phyloP scores from a whole-genome alignment of 108 stramenopile species.

The Parietichytrium sp. region DNA sequence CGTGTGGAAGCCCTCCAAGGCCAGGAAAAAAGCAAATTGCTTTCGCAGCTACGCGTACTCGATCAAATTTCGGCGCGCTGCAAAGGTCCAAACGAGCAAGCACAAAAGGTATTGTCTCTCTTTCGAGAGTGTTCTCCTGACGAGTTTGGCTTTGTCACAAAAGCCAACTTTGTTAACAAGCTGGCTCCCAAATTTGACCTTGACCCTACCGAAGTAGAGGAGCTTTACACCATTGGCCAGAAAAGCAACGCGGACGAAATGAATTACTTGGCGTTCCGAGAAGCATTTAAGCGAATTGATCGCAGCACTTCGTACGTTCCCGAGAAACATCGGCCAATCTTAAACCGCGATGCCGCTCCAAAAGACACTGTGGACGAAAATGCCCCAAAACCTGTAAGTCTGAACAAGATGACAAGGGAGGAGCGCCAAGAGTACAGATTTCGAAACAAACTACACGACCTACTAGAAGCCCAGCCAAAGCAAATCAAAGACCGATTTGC shows the following conservation, averaged over 20 bases:
- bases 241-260: constrained; percentile 17
- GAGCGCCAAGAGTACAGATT: not conserved
- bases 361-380: not conserved
- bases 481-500: constrained; percentile 16
- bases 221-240: not conserved
- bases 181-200: not conserved
- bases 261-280: not conserved
- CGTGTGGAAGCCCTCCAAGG: not conserved
- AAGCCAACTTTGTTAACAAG: not conserved
- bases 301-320: constrained; percentile 12
- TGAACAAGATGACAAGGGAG: not conserved
- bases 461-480: not conserved
- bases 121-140: constrained; percentile 1
- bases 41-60: not conserved
- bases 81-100: constrained; percentile 2
- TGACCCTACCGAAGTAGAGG: not conserved
- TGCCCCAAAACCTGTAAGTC: not conserved
- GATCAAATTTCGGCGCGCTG: constrained; percentile 2
- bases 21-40: not conserved
- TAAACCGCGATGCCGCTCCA: constrained; percentile 5
- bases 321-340: constrained; percentile 14
- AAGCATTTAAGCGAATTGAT: not conserved
- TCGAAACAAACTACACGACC: not conserved
- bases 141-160: constrained; percentile 12
- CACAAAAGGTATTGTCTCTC: not conserved